Evolutionary conservation across 495 filamentous ascomycete species (phyloP), one percentile per base, ranked within the genome.

Genomic region (Bombardia bombarda): DNA sequence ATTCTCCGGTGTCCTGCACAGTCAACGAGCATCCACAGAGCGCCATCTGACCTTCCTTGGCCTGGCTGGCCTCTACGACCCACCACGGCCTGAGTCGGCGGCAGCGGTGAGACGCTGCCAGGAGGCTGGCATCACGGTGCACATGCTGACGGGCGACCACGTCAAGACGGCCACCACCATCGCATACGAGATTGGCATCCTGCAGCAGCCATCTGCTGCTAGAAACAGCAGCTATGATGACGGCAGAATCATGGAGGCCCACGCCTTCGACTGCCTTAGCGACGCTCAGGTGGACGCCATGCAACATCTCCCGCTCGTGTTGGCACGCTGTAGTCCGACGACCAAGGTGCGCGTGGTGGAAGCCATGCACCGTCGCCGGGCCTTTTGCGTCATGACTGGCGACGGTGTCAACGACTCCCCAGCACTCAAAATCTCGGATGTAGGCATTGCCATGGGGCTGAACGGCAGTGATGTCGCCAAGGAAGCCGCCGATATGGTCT

Each of bases 341-440:
- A 83, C 80, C 5, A 84, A 85, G 64, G 74, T 74, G 0, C 72
- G 75, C 32, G 78, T 85, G 72, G 78, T 87, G 37, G 76, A 80
- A 48, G 77, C 80, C 18, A 70, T 86, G 21, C 79, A 82, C 43
- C 74, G 81, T 22, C 70, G 82, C 2, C 69, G 70, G n/a, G 60
- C 65, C 24, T 82, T 70, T 46, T 76, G 74, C 57, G 74, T 73
- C 42, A 81, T 81, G 75, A 80, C 75, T n/a, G 77, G 86, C 12
- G 86, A 92, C 56, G 86, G 86, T 7, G 86, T 92, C 36, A 92
- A 92, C 50, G 86, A 92, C 50, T 83, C 84, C 1, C 86, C 86
- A 0, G 82, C 82, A 3, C 67, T 92, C n/a, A 83, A 82, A 42
- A 73, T 77, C 32, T 82, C 84, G 1, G 86, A 90, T 51, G 84